Base-by-base conservation (phyloP, 1,284 basidiomycete species). In the Meira miltonrushii region DNA sequence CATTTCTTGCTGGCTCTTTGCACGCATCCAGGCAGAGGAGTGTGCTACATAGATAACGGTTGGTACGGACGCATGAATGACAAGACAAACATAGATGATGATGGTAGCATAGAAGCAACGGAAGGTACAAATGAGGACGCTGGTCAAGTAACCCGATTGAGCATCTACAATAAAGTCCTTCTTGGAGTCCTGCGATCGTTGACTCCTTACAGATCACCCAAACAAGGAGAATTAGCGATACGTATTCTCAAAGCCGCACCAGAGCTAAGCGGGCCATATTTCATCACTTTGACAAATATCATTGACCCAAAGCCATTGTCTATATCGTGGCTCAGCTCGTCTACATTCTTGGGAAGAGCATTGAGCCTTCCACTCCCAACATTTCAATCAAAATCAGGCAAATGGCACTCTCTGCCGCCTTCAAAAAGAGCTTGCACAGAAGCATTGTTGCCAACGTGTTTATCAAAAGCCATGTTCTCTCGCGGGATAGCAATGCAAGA, bases 1-100 rank as follows among this genome's bases (percentile, higher is more conserved):
- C 90, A 92, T 69, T 95, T 95, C 75, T 80, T 96, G 5, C 83
- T 94, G 46, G 88, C 88, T 9, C 85, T 92, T n/a, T 90, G 88
- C 68, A 88, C 89, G 0, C 85, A 85, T 25, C 89, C 89, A 0
- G 90, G 90, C 0, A 81, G 83, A 17, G 93, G 92, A 0, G 82
- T 96, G 21, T 95, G 92, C 75, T 96, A 94, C 79, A 84, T 82
- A 50, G 91, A 94, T 74, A 83, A 85, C 13, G 92, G 92, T 0
- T 96, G 92, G 92, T 96, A 95, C 72, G 86, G 86, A 1, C 85
- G 89, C 9, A 1, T 39, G 15, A n/a, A 40, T 11, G 38, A 38
- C 8, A 28, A 28, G 39, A 12, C 7, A 2, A 39, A 55, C 19
- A 25, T 13, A 33, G 46, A 28, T 15, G 28, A 4, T 33, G 28